A percentile compares a stretch with the other conserved stretches of the same genome.
These are phyloP conservation scores for Ceratocystis ficicola DNA, from an alignment of 2,329 filamentous ascomycete genomes.

Conservation along the genomic window DNA sequence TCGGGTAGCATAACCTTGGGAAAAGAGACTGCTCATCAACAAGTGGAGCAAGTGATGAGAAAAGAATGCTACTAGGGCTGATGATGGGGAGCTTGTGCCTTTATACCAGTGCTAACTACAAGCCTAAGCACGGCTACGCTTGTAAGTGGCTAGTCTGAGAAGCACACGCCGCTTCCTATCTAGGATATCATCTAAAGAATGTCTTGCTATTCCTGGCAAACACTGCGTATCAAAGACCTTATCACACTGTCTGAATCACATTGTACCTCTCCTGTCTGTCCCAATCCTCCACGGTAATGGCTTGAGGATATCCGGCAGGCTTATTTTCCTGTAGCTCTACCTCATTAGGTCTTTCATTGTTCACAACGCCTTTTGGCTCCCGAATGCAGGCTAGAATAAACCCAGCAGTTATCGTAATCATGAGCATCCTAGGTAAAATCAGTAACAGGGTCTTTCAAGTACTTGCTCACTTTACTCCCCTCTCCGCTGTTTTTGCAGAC, in stretches of 20 bases:
- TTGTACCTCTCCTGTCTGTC: not conserved
- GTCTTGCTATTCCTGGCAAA: not conserved
- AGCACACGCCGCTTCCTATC: not conserved
- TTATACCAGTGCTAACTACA: not conserved
- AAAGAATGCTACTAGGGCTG: not conserved
- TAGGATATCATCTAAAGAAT: slow-evolving; percentile 1
- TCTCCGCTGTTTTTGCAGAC: slow-evolving; percentile 16
- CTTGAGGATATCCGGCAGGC: not conserved
- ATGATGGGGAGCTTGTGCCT: not conserved
- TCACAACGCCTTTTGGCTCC: not conserved
- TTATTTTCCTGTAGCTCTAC: slow-evolving; percentile 10
- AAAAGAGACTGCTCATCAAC: not conserved
- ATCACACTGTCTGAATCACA: not conserved
- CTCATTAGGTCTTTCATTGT: not conserved
- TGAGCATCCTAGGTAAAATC: not conserved
- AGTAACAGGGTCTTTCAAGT: not conserved
- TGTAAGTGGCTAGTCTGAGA: not conserved
- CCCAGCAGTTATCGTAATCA: not conserved
- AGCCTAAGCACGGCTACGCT: not conserved
- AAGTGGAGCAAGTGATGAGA: not conserved
- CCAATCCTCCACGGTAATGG: not conserved
- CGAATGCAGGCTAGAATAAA: slow-evolving; percentile 6
- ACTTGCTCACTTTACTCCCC: not conserved
- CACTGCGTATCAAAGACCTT: not conserved
- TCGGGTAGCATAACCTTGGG: not conserved